Conservation (phyloP, 495 filamentous ascomycete genomes). For the Penicillium alfredii region DNA sequence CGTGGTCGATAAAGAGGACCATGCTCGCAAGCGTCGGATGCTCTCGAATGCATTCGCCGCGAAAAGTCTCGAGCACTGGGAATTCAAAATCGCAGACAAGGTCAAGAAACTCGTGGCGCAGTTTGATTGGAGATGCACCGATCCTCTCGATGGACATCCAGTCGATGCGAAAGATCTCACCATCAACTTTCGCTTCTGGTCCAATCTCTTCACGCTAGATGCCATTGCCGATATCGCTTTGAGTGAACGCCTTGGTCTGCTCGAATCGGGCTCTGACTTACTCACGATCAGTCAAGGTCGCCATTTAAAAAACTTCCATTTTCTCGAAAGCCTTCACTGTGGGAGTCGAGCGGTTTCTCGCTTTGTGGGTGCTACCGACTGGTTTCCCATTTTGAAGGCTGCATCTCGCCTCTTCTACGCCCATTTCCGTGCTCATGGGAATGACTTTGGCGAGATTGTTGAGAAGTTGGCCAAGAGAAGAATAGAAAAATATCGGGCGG, state of each 20-base stretch:
- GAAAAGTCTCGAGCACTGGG: conserved; percentile 43
- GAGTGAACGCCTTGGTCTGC: conserved; percentile 33
- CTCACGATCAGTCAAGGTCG: too few relatives aligned
- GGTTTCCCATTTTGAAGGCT: too few relatives aligned
- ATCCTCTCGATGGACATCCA: conserved; percentile 6
- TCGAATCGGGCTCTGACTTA: conserved; percentile 35
- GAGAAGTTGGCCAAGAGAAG: conserved; percentile 12
- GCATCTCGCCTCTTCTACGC: too few relatives aligned
- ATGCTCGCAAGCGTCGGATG: conserved; percentile 34
- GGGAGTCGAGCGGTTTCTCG: conserved; percentile 13
- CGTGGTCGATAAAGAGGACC: conserved; percentile 29
- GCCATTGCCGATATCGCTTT: conserved; percentile 43
- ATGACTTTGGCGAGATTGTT: too few relatives aligned
- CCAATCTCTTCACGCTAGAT: conserved; percentile 27
- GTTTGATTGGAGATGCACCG: conserved; percentile 17
- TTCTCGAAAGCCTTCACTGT: too few relatives aligned
- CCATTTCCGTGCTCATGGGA: too few relatives aligned
- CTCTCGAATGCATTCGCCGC: conserved; percentile 42
- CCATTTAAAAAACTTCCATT: too few relatives aligned
- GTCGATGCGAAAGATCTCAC: conserved; percentile 2
- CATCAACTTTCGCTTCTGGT: conserved; percentile 31
- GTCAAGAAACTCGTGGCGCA: conserved; percentile 21
- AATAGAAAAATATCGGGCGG: conserved; percentile 12
- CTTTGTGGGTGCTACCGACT: conserved; percentile 3
- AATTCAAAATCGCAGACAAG: conserved; percentile 41